Percentiles rank a stretch among this genome's conserved stretches.
Conservation (phyloP, 495 filamentous ascomycete species). For the Aspergillus diversus region DNA sequence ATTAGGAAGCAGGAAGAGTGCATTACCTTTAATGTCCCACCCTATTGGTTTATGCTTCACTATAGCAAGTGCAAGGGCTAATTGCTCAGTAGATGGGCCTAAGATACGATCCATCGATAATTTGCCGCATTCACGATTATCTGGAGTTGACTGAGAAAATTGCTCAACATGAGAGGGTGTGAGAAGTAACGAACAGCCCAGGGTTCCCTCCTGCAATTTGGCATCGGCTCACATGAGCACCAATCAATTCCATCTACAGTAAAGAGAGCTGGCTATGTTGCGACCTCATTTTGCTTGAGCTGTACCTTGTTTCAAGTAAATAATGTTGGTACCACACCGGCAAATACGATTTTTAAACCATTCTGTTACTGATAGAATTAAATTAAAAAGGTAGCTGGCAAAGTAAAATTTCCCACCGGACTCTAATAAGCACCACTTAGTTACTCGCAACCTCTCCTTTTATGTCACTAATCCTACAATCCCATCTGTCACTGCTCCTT, state of each 20-base stretch:
- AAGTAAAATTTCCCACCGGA: too few species aligned
- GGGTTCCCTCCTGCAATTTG: neutral
- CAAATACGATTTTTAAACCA: too few species aligned
- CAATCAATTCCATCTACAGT: neutral
- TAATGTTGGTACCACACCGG: too few species aligned
- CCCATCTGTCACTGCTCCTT: too few species aligned
- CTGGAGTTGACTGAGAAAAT: neutral
- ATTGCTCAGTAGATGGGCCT: constrained; percentile 37
- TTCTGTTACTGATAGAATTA: too few species aligned
- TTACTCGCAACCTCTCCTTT: too few species aligned
- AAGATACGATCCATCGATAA: constrained; percentile 15
- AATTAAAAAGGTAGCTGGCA: too few species aligned
- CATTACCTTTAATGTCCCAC: constrained; percentile 41
- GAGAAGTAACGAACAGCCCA: neutral
- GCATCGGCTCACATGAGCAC: neutral
- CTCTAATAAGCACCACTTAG: too few species aligned
- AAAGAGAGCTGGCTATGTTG: neutral
- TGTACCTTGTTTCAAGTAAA: too few species aligned
- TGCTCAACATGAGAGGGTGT: neutral
- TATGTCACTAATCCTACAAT: too few species aligned
- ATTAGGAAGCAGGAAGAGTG: neutral
- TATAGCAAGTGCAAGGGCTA: constrained; percentile 52
- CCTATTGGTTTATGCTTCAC: constrained; percentile 47
- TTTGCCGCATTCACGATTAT: neutral
- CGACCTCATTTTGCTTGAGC: too few species aligned